Evolutionary conservation across 2,329 filamentous ascomycete species (phyloP), one percentile per base, ranked within the genome.

Genomic region (Aspergillus ustus): DNA sequence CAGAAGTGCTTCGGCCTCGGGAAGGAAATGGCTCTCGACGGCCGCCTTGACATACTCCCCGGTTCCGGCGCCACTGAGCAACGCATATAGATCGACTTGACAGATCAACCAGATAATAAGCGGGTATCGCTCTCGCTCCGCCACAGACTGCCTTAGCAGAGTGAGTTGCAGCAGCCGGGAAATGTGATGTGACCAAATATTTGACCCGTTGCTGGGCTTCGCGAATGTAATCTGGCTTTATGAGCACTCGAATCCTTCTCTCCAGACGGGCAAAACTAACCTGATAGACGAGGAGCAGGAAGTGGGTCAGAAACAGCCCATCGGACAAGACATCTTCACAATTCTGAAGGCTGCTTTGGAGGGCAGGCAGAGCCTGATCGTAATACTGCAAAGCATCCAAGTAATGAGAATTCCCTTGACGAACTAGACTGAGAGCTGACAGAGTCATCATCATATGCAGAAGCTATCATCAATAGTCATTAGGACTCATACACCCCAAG

Each of bases 371-470:
- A 2, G 83, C 82, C 67, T 83, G 78, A 53, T 85, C 80, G 66
- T 87, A 86, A 67, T 86, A 83, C 63, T 85, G 81, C 51, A 85
- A 73, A 11, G 82, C 81, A 65, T 83, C 79, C 60, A 84, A 75
- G 56, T 79, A 77, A 56, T 80, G 78, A 29, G 77, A 75, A 29
- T 75, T 78, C 34, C 80, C 78, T 64, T 77, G 80, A 56, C 81
- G 78, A 22, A 80, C 78, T 48, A 85, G 75, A 66, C 82, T 84
- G 48, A 86, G 77, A 19, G 83, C 83, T 25, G 83, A 83, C n/a
- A 87, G 72, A 4, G 84, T 84, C 76, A 85, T 84, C 64, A 87
- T 85, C 7, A 85, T 84, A 68, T 86, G 82, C 52, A 83, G 81
- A 57, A 87, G 78, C 83, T 85, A 55, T 48, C 53, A 22, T n/a